Evolutionary conservation across 2,329 filamentous ascomycete species (phyloP).

Genomic region (Fusarium citri): DNA sequence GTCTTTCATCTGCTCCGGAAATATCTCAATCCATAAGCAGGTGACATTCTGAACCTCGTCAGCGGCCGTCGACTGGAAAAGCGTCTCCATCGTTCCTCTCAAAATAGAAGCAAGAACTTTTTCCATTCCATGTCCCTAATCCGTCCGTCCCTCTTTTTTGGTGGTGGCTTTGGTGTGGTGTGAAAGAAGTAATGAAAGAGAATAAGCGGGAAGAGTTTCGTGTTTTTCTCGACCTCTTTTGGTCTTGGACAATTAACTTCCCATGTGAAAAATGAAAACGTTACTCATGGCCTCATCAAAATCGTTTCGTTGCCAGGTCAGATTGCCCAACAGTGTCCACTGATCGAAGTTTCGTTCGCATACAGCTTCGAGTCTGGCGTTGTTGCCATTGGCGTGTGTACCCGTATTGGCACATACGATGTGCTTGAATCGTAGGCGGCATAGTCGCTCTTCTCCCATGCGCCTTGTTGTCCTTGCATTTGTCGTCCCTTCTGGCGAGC

Average conservation of each 20-base stretch:
- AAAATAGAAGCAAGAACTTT: constrained; percentile 41
- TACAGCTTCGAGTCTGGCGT: constrained; percentile 39
- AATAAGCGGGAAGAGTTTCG: constrained; percentile 31
- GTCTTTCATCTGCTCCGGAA: constrained; percentile 37
- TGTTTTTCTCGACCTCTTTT: constrained; percentile 25
- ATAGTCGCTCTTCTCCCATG: constrained; percentile 50
- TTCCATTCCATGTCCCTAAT: constrained; percentile 33
- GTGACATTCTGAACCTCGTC: constrained; percentile 33
- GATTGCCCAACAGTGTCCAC: constrained; percentile 39
- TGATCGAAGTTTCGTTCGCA: constrained; percentile 39
- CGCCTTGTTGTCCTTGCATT: constrained; percentile 41
- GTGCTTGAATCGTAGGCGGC: constrained; percentile 54
- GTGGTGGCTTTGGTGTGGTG: constrained; percentile 37
- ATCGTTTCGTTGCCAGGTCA: constrained; percentile 43
- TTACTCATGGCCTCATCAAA: constrained; percentile 47
- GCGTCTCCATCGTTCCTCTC: constrained; percentile 31
- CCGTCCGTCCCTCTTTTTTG: constrained; percentile 30
- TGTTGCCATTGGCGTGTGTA: constrained; percentile 42
- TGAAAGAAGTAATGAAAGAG: constrained; percentile 21
- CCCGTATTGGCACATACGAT: constrained; percentile 50
- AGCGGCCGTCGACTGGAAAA: constrained; percentile 38
- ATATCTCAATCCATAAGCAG: constrained; percentile 42
- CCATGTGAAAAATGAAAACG: constrained; percentile 38
- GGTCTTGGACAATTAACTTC: constrained; percentile 34
- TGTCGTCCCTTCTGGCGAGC: constrained; percentile 56